Base-by-base conservation (phyloP, 2,329 filamentous ascomycete genomes). In the Volutella citrinella region DNA sequence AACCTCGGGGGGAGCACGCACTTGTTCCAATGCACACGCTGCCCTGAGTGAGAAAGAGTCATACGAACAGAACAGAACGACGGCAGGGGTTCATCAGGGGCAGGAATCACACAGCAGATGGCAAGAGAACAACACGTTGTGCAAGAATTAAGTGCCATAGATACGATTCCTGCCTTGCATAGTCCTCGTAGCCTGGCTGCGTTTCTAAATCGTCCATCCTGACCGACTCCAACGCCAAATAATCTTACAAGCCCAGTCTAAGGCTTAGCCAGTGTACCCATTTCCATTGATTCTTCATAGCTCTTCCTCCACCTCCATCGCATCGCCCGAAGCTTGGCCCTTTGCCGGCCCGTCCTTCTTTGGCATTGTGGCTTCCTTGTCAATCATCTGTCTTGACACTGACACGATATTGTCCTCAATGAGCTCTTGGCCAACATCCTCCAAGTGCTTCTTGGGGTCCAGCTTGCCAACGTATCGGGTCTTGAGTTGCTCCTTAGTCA, bases 381-480 rank as follows among this genome's bases (percentile, higher is more conserved):
- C 93, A 56, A 98, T 97, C 91, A 98, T 96, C 65, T 97, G 93
- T 61, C 91, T 78, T 47, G 89, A 94, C n/a, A 98, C 90, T 5
- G 89, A 87, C 10, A 98, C 93, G 47, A 98, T 98, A 67, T 98
- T 98, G 76, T 98, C 93, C 69, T 98, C 94, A 55, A 98, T 97
- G 47, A 97, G 77, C 61, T 94, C 83, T 66, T 96, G 90, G 35
- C 93, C 93, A 28, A 98, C 87, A 52, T 95, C 89, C 65, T 96
- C 90, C 59, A 98, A 77, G 63, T 98, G 94, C 75, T 98, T 98
- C 84, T 98, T 98, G 37, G 93, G 93, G 57, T 98, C 93, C 38
- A 97, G 82, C 72, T 98, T 98, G 65, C 93, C 93, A 21, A 98
- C 93, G 63, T 98, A 98, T 73, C 93, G 82, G 35, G 93, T 98